Conservation (phyloP, 805 yeast genomes). For the Candida nitratophila region DNA sequence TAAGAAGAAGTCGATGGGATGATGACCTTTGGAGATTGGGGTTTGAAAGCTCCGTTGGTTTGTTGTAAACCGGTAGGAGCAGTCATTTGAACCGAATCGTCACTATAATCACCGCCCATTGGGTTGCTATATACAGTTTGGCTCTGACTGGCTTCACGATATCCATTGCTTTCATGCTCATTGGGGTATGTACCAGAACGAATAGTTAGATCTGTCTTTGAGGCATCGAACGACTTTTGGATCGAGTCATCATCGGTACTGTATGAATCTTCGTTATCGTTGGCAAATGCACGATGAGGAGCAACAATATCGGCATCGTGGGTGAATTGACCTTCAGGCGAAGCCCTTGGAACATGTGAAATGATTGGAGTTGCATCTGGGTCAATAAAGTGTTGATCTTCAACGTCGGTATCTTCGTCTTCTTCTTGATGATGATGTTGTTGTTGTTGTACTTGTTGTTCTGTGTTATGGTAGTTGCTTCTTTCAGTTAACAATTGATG, state of each 20-base stretch:
- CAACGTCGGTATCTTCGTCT: background rate
- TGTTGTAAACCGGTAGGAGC: slow-evolving; percentile 1
- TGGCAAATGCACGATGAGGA: background rate
- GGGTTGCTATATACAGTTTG: background rate
- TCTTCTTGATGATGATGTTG: too few species aligned
- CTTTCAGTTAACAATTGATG: background rate
- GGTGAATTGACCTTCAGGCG: too few species aligned
- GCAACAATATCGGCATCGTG: background rate
- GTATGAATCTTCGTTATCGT: slow-evolving; percentile 7
- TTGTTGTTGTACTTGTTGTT: too few species aligned
- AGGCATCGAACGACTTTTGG: slow-evolving; percentile 13
- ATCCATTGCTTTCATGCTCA: background rate
- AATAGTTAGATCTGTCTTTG: slow-evolving; percentile 1
- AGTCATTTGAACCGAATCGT: background rate
- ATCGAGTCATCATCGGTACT: slow-evolving; percentile 9
- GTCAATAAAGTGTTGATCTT: background rate
- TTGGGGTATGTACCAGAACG: too few species aligned
- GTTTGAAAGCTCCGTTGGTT: background rate
- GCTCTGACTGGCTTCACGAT: background rate
- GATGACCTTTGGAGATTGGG: background rate
- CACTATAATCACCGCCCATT: background rate
- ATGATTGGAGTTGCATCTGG: background rate
- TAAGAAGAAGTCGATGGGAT: slow-evolving; percentile 6
- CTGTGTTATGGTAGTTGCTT: too few species aligned
- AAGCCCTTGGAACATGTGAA: too few species aligned